phyloP scores from a whole-genome alignment of 2,329 filamentous ascomycete genomes.

The Chaetoscypha palmicola region DNA sequence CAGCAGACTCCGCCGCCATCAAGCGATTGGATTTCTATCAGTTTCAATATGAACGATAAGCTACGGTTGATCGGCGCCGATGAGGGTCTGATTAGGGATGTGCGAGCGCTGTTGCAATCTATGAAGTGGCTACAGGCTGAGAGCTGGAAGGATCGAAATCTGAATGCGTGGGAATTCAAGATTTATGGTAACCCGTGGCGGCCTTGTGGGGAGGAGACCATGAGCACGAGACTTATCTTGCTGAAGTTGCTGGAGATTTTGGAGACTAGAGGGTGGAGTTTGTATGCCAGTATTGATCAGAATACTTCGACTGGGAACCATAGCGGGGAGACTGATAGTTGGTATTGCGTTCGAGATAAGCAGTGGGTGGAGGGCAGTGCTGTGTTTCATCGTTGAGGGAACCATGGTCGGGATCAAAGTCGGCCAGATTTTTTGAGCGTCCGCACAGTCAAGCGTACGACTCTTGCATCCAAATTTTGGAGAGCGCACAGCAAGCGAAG shows the following conservation, averaged over 20 bases:
- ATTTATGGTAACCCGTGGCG: slow-evolving; percentile 32
- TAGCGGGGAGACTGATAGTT: slow-evolving; percentile 21
- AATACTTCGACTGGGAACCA: slow-evolving; percentile 19
- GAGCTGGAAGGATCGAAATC: slow-evolving; percentile 20
- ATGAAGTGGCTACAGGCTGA: slow-evolving; percentile 19
- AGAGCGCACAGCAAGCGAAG: no score
- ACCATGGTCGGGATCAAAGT: no score
- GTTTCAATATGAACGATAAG: slow-evolving; percentile 29
- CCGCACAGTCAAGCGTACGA: no score
- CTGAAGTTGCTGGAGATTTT: slow-evolving; percentile 32
- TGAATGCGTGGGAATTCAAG: slow-evolving; percentile 29
- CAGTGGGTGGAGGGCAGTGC: slow-evolving; percentile 19
- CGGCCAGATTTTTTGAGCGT: no score
- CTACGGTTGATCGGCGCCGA: slow-evolving; percentile 32
- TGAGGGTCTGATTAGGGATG: slow-evolving; percentile 15
- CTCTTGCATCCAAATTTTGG: no score
- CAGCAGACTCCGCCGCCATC: slow-evolving; percentile 31
- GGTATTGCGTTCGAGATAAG: slow-evolving; percentile 23
- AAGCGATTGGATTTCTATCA: slow-evolving; percentile 34
- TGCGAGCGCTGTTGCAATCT: slow-evolving; percentile 16
- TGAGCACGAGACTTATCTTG: slow-evolving; percentile 32
- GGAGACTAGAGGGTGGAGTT: slow-evolving; percentile 33
- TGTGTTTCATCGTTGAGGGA: slow-evolving; percentile 20
- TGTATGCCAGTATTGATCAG: slow-evolving; percentile 36
- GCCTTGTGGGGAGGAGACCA: slow-evolving; percentile 31